Evolutionary conservation across 2,329 filamentous ascomycete species (phyloP).

Genomic region (Massarina eburnea): DNA sequence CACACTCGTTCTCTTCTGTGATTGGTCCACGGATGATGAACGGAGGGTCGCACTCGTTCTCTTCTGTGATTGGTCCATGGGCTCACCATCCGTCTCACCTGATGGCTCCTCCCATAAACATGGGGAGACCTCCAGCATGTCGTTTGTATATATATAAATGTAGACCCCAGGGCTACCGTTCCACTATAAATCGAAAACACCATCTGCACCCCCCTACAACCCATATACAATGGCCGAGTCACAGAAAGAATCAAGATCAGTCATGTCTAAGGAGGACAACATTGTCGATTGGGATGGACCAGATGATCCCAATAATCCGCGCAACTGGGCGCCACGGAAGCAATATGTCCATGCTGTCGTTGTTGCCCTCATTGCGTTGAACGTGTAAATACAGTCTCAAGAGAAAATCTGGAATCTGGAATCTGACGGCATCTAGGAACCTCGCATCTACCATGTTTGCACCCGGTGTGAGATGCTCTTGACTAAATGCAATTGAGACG

Average conservation of each 20-base stretch:
- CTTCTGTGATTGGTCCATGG: neutral
- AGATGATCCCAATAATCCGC: constrained; percentile 29
- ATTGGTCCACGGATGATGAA: neutral
- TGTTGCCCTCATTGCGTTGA: constrained; percentile 24
- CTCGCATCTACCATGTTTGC: constrained; percentile 13
- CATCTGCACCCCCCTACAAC: too few relatives aligned
- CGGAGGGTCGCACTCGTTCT: neutral
- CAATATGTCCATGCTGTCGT: constrained; percentile 23
- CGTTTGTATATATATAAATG: too few relatives aligned
- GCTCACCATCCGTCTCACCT: neutral
- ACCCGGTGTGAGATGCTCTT: too few relatives aligned
- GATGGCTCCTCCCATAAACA: too few relatives aligned
- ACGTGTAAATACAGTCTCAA: constrained; percentile 22
- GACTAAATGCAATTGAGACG: too few relatives aligned
- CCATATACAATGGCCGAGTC: neutral
- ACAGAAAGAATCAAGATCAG: neutral
- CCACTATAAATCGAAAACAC: too few relatives aligned
- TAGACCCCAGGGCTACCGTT: too few relatives aligned
- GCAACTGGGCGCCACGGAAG: constrained; percentile 26
- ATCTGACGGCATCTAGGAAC: constrained; percentile 27
- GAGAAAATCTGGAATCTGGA: neutral
- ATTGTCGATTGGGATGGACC: constrained; percentile 20
- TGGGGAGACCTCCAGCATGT: too few relatives aligned
- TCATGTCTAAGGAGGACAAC: neutral
- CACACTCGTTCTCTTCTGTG: neutral